Base-by-base conservation (phyloP, 257 asterid genomes). In the Nemophila menziesii region DNA sequence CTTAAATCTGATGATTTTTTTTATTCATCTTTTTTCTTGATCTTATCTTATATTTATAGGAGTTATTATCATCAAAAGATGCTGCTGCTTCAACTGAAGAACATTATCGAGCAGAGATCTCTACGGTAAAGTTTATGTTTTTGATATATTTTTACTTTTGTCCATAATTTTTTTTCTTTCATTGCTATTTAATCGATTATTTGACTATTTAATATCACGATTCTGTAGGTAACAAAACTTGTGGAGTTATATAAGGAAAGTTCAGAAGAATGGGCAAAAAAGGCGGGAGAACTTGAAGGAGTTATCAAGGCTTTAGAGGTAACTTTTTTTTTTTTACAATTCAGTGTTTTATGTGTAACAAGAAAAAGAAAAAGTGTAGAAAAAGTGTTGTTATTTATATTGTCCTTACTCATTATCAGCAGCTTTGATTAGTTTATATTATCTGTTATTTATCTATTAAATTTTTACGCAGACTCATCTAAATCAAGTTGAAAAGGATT, bases 221-320 rank as follows among this genome's bases (percentile, higher is more conserved):
- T 33, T 20, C 5, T 20, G 40, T 51, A 72, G 82, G 68, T 75
- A 34, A 72, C 72, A 54, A 85, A 79, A 70, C 98, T 90, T 33
- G 78, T 64, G 54, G 94, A 85, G 34, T 53, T 90, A 43, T 85
- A 85, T 48, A 90, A 90, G 72, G 94, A 84, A 75, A 90, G 89
- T 45, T 78, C 96, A 0, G 92, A 77, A 51, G 94, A 84, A 52
- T 90, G 96, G 96, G 78, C 98, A 40, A 85, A 85, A 70, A 90
- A 85, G 76, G 96, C 96, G 18, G 90, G 81, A 39, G 96, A 85
- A 42, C 98, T 90, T 37, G 96, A 90, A 71, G 96, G 96, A 58
- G 96, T 81, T 36, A 74, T 90, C 63, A 90, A 77, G 77, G 98
- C 98, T 45, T 64, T 85, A 60, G 98, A 90, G 69, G 96, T 84